Base-by-base conservation (phyloP, 345 rosid genomes). In the Syzygium aromaticum region DNA sequence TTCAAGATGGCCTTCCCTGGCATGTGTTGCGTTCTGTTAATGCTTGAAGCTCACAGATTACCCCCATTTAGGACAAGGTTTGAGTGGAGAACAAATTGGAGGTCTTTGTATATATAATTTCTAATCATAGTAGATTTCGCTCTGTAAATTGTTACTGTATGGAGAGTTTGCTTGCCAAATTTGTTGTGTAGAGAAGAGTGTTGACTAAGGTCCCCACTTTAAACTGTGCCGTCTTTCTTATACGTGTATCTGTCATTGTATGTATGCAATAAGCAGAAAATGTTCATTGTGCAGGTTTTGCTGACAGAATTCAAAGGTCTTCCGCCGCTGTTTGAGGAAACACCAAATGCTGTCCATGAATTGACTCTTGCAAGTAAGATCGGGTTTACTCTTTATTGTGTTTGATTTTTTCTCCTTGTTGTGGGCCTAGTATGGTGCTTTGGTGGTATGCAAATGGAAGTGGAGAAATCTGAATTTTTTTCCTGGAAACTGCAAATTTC, bases 251-350 rank as follows among this genome's bases (percentile, higher is more conserved):
- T 77, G 10, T 43, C 57, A 28, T 43, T 51, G 28, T 10, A 21
- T 13, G 54, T 49, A 40, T 5, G 8, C 12, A 33, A 52, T 73
- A 84, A 51, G 77, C 3, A 64, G 11, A 64, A 3, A 64, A 30
- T 64, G 5, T 64, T 14, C 22, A 33, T 30, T 14, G 54, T 90
- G 82, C 90, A 96, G 99, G 99, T 96, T 84, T 86, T 92, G 93
- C 91, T 98, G 78, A 98, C 98, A 2, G 95, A 91, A 43, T 96
- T 95, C 90, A 90, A 87, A 43, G 95, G 99, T 90, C 94, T 98
- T 85, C 99, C 99, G 16, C 99, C 99, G 5, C 91, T 98, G 93
- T 96, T 96, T 82, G 96, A 96, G 89, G 88, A 85, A 51, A 94
- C 98, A 1, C 95, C 97, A n/a, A 91, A 92, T 59, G 94, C 98